These are phyloP conservation scores for Pedinophyceae sp. DNA, from an alignment of 139 green algal genomes.

Conservation along the genomic window DNA sequence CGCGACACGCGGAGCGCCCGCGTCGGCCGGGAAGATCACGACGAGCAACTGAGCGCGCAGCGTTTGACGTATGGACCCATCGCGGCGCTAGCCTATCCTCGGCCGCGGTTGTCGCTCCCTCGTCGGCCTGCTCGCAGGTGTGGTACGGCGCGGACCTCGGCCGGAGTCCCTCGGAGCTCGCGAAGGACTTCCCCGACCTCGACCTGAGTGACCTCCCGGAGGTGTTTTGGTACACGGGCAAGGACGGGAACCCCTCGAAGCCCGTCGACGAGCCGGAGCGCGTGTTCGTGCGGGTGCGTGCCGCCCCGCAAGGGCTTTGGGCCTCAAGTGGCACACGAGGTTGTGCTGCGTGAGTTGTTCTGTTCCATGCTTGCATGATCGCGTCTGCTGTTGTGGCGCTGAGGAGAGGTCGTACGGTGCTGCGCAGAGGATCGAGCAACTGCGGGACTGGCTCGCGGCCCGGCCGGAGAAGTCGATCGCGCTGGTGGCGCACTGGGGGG, in stretches of 20 bases:
- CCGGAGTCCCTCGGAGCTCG: constrained; percentile 9
- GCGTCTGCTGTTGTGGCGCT: no score
- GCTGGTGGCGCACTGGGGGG: constrained; percentile 34
- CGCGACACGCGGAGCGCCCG: not conserved
- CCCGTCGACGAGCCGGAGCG: constrained; percentile 19
- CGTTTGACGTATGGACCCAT: no score
- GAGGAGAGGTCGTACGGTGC: no score
- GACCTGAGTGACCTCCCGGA: constrained; percentile 12
- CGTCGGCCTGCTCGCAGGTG: no score
- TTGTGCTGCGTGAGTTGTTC: no score
- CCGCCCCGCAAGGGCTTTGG: no score
- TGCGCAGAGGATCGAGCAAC: constrained; percentile 20
- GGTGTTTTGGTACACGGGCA: constrained; percentile 22
- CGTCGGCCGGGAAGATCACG: not conserved
- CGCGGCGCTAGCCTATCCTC: no score
- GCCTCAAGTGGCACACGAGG: no score
- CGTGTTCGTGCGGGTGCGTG: constrained; percentile 10
- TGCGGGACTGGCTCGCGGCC: constrained; percentile 19
- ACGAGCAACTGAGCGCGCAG: no score
- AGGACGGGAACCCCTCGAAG: not conserved
- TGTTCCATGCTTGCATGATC: no score
- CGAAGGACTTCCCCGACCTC: constrained; percentile 10
- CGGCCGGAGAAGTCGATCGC: constrained; percentile 31
- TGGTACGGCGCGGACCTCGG: constrained; percentile 40
- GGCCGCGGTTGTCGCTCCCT: no score